These are phyloP conservation scores for Apocynum venetum DNA, from an alignment of 257 asterid genomes.

Conservation along the genomic window DNA sequence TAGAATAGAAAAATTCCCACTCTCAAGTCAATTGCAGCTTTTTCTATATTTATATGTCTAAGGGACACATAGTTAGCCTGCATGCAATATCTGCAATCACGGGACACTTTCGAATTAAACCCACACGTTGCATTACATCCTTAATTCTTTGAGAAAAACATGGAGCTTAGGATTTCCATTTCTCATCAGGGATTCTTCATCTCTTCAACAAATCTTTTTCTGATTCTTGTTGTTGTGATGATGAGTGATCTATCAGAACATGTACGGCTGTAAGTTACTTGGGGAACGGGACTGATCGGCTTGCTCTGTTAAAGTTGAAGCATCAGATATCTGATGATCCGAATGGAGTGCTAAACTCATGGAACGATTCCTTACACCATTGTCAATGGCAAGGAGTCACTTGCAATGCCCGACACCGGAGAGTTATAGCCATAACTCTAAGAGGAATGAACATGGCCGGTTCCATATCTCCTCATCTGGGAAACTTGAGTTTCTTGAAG, in stretches of 20 bases:
- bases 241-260: neutral
- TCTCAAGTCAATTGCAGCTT: too few species aligned
- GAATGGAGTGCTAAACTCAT: neutral
- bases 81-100: too few species aligned
- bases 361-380: neutral
- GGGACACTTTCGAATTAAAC: too few species aligned
- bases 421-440: conserved; percentile 7
- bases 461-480: conserved; percentile 29
- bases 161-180: too few species aligned
- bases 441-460: conserved; percentile 22
- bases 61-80: too few species aligned
- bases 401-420: neutral
- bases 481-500: conserved; percentile 34
- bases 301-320: neutral
- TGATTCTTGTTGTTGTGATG: too few species aligned
- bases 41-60: too few species aligned
- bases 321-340: neutral
- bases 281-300: neutral
- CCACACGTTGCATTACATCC: too few species aligned
- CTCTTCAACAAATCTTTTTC: too few species aligned
- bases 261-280: neutral
- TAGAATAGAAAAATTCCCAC: too few species aligned
- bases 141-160: too few species aligned
- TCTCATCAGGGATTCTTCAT: too few species aligned
- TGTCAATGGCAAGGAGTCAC: conserved; percentile 27